Conservation (phyloP, 2,329 filamentous ascomycete species). For the Erysiphe pulchra region DNA sequence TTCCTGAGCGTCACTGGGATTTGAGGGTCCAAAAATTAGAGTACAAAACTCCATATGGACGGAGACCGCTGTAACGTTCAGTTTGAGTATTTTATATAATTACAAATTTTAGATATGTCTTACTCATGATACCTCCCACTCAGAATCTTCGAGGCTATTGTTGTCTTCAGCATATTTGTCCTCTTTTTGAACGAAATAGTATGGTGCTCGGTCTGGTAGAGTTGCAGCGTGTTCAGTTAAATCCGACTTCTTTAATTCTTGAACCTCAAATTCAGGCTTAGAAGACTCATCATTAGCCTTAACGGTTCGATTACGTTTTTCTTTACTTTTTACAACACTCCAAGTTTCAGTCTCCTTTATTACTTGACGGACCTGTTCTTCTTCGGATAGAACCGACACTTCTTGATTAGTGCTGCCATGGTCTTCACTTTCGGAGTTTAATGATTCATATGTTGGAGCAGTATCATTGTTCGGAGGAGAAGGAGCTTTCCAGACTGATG, state of each 20-base stretch:
- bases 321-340: conserved; percentile 26
- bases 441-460: not conserved
- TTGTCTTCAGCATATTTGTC: conserved; percentile 1
- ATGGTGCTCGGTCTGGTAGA: too few species aligned
- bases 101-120: not conserved
- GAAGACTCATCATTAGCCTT: not conserved
- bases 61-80: too few species aligned
- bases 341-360: conserved; percentile 25
- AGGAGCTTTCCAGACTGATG: conserved; percentile 20
- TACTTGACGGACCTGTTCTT: conserved; percentile 33
- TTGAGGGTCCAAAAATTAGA: too few species aligned
- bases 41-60: too few species aligned
- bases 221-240: too few species aligned
- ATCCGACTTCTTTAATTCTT: too few species aligned
- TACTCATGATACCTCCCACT: conserved; percentile 12
- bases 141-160: conserved; percentile 8
- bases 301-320: conserved; percentile 11
- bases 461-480: conserved; percentile 10
- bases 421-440: conserved; percentile 6
- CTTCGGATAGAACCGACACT: conserved; percentile 22
- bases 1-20: too few species aligned
- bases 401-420: conserved; percentile 2
- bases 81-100: too few species aligned
- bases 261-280: not conserved
- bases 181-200: too few species aligned